Evolutionary conservation across 805 yeast species (phyloP).

Genomic region (Yarrowia bubula): DNA sequence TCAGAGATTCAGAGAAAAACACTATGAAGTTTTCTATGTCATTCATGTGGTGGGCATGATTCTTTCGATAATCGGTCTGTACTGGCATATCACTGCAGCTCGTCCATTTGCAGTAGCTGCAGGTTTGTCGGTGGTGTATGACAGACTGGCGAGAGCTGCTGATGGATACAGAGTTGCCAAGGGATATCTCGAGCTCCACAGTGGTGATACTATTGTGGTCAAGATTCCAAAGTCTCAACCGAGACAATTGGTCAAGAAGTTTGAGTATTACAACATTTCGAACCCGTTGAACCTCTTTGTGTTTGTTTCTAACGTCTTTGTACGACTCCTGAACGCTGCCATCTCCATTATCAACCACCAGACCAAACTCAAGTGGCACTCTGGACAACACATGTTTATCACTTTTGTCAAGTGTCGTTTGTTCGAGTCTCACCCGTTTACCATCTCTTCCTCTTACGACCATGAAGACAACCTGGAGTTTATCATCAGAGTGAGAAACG

Average conservation of each 20-base stretch:
- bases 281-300: background rate
- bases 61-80: slow-evolving; percentile 31
- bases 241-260: background rate
- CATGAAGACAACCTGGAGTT: slow-evolving; percentile 33
- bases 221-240: slow-evolving; percentile 23
- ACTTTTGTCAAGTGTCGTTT: slow-evolving; percentile 31
- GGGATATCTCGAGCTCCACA: slow-evolving; percentile 26
- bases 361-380: slow-evolving; percentile 29
- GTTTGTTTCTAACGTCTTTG: background rate
- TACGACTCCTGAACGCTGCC: slow-evolving; percentile 11
- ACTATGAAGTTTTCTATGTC: slow-evolving; percentile 33
- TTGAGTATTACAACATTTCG: background rate
- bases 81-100: slow-evolving; percentile 32
- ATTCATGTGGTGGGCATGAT: slow-evolving; percentile 32
- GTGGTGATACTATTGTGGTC: slow-evolving; percentile 33
- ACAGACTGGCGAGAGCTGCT: slow-evolving; percentile 30
- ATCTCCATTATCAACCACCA: background rate
- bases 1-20: slow-evolving; percentile 23
- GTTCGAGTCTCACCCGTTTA: slow-evolving; percentile 35
- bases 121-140: slow-evolving; percentile 32
- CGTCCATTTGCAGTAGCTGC: slow-evolving; percentile 33
- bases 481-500: slow-evolving; percentile 37
- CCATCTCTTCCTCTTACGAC: slow-evolving; percentile 31
- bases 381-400: slow-evolving; percentile 34
- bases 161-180: slow-evolving; percentile 30